Evolutionary conservation across 2,329 filamentous ascomycete species (phyloP), one percentile per base, ranked within the genome.

Genomic region (Trichoderma lentiforme): DNA sequence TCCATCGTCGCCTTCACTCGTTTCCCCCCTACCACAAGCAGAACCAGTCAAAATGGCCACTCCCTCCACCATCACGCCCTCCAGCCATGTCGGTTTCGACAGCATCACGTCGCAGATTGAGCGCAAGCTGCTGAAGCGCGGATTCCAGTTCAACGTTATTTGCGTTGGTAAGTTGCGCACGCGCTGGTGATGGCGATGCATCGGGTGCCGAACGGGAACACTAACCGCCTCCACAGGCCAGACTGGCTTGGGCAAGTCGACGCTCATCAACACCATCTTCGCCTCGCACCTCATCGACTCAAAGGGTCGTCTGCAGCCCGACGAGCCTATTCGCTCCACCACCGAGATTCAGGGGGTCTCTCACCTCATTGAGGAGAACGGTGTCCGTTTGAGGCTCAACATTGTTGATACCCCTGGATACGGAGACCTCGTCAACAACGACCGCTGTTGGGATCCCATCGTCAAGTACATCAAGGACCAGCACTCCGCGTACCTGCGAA

Each of bases 401-500:
- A 99, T 99, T 80, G 96, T 99, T 80, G 96, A 99, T 83, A 99
- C 96, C 75, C 96, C 96, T 75, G 96, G 96, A 76, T 99, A 99
- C 80, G 96, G 96, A 81, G 96, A 99, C 80, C 90, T 98, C 81
- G 96, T 99, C 84, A 99, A 99, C 90, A 99, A 99, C 84, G 96
- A 99, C 86, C 93, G 96, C 89, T 99, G 96, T 91, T 99, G 96
- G 96, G 96, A 99, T 82, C 96, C 96, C 75, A 99, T 99, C 83
- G 95, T 99, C 88, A 99, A 99, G 88, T 99, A 99, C 86, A 99
- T 99, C 89, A 99, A 99, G 89, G 96, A 99, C 85, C 96, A 99
- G 88, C 96, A 99, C 88, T 98, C 94, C 68, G 95, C 96, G 79
- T 99, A 98, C 87, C 91, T 99, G 78, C 93, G 96, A 84, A 99